Base-by-base conservation (phyloP, 2,329 filamentous ascomycete genomes). In the Aspergillus luchuensis region DNA sequence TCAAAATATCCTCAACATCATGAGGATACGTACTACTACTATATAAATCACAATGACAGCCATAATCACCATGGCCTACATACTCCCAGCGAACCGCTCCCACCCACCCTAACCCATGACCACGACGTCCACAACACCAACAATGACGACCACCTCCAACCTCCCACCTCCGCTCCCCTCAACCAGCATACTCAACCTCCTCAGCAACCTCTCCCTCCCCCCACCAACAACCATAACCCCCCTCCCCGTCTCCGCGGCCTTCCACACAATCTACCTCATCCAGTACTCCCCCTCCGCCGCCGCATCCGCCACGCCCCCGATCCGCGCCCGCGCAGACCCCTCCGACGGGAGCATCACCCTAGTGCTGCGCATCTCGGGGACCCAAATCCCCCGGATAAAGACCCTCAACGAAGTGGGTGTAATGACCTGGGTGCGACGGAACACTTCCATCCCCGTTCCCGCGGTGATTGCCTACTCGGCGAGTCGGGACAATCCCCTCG, bases 391-490 rank as follows among this genome's bases (percentile, higher is more conserved):
- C 4, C n/a, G 57, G 15, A 72, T 73, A 62, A 78, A 79, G 57
- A 78, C 76, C 10, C 39, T 55, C 10, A 78, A 79, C 56, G 75
- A 79, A 62, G 71, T 75, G 3, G 76, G 62, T 17, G 63, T 73
- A 33, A 74, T 78, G 70, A 59, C 53, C 5, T 79, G 74, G 76
- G 50, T 79, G 5, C 23, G 41, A 8, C 41, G 63, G n/a, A 66
- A 74, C 50, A 77, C 75, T 3, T 58, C 50, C 0, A 71, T 79
- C n/a, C 76, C 76, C 6, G 63, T 77, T 4, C 74, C 76, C 1
- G 64, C 56, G 3, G 59, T 77, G 1, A 60, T 79, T 11, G 56
- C 60, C 7, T 72, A 67, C 56, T 68, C 74, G 53, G 64, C 61
- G 7, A 65, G 33, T 36, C 11, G 67, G 5, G 43, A 71, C 4